Evolutionary conservation across 2,329 filamentous ascomycete species (phyloP), one percentile per base, ranked within the genome.

Genomic region (Triangularia setosa): DNA sequence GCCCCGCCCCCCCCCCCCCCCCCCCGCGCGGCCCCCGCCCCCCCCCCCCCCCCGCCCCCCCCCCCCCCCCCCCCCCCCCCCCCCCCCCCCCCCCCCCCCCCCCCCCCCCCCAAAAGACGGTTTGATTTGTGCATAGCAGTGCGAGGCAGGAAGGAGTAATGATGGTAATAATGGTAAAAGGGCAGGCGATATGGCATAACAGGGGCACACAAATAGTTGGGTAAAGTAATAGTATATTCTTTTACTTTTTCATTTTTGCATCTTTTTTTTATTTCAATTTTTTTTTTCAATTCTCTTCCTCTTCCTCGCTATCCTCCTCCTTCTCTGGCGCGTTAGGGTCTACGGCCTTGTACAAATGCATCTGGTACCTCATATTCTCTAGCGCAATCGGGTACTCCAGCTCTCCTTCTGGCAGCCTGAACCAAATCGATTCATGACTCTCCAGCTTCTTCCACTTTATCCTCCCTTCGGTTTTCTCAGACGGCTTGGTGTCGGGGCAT

Each of bases 331-430:
- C 16, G 30, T 6, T 58, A 54, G 54, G 65, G 65, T 48, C 74
- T 28, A 69, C 64, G 3, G 64, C 75, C 25, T 79, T 79, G 69
- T 97, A 98, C 16, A 97, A 74, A 79, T 97, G 93, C 71, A 97
- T 82, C 77, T 98, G 94, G 76, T 94, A 97, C 56, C 93, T 87
- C 93, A 97, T 97, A 74, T 97, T 92, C 79, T 98, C 94, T 73
- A 98, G 78, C 60, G 88, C 84, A 71, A 97, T 92, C 7, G 93
- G 90, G 78, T 97, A 98, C 48, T 82, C 80, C 69, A 97, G 77
- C 16, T 76, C 79, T 14, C 58, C 66, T 1, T 85, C 82, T 12
- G 84, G 80, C 35, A 97, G 78, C 53, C 94, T 85, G 77, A 94
- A 97, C 94, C 94, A 98, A 62, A 86, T 79, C 2, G 91, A 93